These are phyloP conservation scores for Malassezia restricta DNA, from an alignment of 1,284 basidiomycete genomes.

Conservation along the genomic window DNA sequence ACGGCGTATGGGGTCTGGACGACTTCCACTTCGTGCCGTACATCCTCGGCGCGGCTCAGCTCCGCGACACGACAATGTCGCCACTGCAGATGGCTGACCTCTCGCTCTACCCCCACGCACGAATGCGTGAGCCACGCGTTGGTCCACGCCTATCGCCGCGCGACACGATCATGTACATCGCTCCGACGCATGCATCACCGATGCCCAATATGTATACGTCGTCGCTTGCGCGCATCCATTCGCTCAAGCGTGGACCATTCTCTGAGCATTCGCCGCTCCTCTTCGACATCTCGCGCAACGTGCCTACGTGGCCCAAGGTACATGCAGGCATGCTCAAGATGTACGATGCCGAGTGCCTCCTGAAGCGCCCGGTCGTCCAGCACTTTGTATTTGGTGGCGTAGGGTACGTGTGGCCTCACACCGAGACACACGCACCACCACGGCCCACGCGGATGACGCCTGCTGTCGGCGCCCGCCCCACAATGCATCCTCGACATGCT, in stretches of 20 bases:
- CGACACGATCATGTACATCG: neutral
- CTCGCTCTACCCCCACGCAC: conserved; percentile 1
- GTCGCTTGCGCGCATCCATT: conserved; percentile 56
- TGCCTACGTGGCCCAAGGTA: conserved; percentile 77
- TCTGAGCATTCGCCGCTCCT: conserved; percentile 57
- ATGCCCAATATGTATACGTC: conserved; percentile 41
- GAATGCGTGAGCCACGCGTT: neutral
- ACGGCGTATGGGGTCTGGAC: conserved; percentile 81
- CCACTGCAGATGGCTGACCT: neutral
- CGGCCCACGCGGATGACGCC: neutral
- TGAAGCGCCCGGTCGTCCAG: conserved; percentile 91
- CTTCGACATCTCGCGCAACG: conserved; percentile 68
- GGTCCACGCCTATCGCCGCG: conserved; percentile 6
- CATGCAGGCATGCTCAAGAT: conserved; percentile 84
- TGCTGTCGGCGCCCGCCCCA: too few relatives aligned
- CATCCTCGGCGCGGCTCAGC: conserved; percentile 79
- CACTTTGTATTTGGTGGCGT: conserved; percentile 67
- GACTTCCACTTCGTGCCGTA: conserved; percentile 86
- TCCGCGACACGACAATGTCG: conserved; percentile 48
- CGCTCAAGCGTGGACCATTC: conserved; percentile 32
- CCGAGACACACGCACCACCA: neutral
- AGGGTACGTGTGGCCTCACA: conserved; percentile 21
- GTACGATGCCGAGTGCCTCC: conserved; percentile 90
- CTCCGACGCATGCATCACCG: neutral
- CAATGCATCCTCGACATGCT: neutral